Evolutionary conservation across 2,329 filamentous ascomycete genomes (phyloP).

Genomic region (Fusarium tupiense): DNA sequence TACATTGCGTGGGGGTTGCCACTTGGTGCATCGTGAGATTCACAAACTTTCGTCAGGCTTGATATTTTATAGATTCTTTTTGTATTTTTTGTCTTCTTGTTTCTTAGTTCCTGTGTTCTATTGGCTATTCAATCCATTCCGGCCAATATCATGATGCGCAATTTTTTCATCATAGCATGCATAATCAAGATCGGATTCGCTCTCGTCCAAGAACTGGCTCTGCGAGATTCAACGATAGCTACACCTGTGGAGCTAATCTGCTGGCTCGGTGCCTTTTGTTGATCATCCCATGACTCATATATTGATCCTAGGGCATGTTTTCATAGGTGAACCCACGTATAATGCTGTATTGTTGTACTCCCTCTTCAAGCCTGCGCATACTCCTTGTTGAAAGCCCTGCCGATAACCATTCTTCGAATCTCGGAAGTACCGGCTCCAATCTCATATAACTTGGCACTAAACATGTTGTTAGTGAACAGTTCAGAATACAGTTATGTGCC

Average conservation of each 20-base stretch:
- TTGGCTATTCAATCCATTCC: not conserved
- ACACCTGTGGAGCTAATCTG: conserved; percentile 2
- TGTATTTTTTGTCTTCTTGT: not conserved
- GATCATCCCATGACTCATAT: not conserved
- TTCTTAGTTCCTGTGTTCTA: not conserved
- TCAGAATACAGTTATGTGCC: not conserved
- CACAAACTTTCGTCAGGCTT: not conserved
- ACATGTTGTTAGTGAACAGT: conserved; percentile 42
- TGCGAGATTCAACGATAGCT: not conserved
- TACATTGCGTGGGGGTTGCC: not conserved
- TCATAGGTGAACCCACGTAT: not conserved
- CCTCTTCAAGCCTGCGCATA: conserved; percentile 59
- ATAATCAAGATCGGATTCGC: not conserved
- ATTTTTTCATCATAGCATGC: not conserved
- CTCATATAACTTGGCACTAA: conserved; percentile 82
- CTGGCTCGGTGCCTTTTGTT: not conserved
- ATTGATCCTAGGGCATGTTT: not conserved
- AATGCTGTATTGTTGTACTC: not conserved
- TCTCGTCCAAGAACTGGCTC: not conserved
- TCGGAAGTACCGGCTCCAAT: conserved; percentile 97
- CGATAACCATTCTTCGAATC: conserved; percentile 93
- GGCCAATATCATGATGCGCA: not conserved
- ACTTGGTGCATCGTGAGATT: not conserved
- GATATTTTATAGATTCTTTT: not conserved
- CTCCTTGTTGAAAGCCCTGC: conserved; percentile 89